Percentiles rank a stretch among this genome's conserved stretches.
Evolutionary conservation across 2,329 filamentous ascomycete species (phyloP).

Genomic region (Fusarium concolor): DNA sequence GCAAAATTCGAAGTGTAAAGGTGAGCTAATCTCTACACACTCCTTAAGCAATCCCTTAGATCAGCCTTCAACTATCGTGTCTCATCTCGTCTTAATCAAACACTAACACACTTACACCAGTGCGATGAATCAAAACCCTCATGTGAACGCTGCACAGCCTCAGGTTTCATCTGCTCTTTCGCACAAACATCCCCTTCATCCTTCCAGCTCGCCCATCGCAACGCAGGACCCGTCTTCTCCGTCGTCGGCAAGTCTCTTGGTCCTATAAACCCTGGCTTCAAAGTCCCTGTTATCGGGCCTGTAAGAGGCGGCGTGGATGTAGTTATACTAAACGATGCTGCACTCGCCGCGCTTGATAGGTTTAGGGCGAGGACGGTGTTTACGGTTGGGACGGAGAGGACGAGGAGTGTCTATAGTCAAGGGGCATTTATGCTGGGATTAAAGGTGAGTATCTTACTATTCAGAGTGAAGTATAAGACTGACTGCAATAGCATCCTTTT

Average conservation of each 20-base stretch:
- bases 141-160: slow-evolving; percentile 61
- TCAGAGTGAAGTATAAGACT: not conserved
- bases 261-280: slow-evolving; percentile 25
- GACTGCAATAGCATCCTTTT: slow-evolving; percentile 57
- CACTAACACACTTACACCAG: slow-evolving; percentile 46
- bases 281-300: slow-evolving; percentile 45
- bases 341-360: slow-evolving; percentile 53
- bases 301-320: slow-evolving; percentile 19
- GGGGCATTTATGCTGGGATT: slow-evolving; percentile 54
- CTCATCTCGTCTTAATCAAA: not conserved
- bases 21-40: slow-evolving; percentile 43
- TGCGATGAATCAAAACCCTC: slow-evolving; percentile 65
- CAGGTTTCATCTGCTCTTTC: slow-evolving; percentile 63
- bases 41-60: not conserved
- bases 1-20: slow-evolving; percentile 66
- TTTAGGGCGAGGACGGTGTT: slow-evolving; percentile 58
- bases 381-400: slow-evolving; percentile 52
- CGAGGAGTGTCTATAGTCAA: slow-evolving; percentile 50
- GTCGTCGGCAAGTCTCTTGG: slow-evolving; percentile 20
- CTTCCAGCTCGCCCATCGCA: slow-evolving; percentile 39
- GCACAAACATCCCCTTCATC: slow-evolving; percentile 41
- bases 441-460: slow-evolving; percentile 45
- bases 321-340: slow-evolving; percentile 49
- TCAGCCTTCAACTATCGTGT: not conserved
- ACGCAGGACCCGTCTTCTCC: slow-evolving; percentile 24